phyloP scores from a whole-genome alignment of 1,139 yeast genomes.

The Dujonia santamariae region DNA sequence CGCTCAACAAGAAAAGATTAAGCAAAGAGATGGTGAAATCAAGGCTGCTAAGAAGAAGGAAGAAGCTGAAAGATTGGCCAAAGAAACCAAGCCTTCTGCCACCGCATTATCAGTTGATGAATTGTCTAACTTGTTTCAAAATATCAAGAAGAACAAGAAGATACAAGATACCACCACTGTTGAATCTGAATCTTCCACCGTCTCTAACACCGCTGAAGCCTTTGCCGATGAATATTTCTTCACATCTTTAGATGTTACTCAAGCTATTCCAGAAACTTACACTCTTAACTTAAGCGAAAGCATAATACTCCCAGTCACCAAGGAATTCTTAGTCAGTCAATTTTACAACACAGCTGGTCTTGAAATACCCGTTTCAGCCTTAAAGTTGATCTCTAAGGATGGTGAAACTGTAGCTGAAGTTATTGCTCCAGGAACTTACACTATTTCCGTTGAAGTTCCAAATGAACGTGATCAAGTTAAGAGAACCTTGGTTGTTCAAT shows the following conservation, averaged over 20 bases:
- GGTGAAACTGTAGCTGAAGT: conserved; percentile 18
- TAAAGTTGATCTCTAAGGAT: conserved; percentile 17
- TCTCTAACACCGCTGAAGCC: conserved; percentile 3
- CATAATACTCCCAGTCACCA: conserved; percentile 26
- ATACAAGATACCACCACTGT: conserved; percentile 4
- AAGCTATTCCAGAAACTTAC: conserved; percentile 27
- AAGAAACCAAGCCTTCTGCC: conserved; percentile 9
- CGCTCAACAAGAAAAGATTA: conserved; percentile 10
- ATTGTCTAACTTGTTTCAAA: conserved; percentile 32
- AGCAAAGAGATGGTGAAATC: conserved; percentile 11
- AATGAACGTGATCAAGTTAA: conserved; percentile 20
- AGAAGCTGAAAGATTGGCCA: conserved; percentile 9
- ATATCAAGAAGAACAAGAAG: conserved; percentile 15
- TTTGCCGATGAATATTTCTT: conserved; percentile 14
- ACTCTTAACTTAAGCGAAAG: conserved; percentile 16
- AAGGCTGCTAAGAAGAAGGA: conserved; percentile 6
- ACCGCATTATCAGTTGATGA: conserved; percentile 39
- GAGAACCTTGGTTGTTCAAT: conserved; percentile 13
- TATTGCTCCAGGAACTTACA: conserved; percentile 27
- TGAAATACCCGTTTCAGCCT: conserved; percentile 23
- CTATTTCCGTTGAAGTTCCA: conserved; percentile 24
- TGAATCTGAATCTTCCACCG: background rate
- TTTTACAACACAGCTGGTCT: conserved; percentile 31
- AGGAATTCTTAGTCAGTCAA: conserved; percentile 20
- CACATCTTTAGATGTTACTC: conserved; percentile 30